Base-by-base conservation (phyloP, 768 basidiomycete genomes). In the Tulasnella sp. region DNA sequence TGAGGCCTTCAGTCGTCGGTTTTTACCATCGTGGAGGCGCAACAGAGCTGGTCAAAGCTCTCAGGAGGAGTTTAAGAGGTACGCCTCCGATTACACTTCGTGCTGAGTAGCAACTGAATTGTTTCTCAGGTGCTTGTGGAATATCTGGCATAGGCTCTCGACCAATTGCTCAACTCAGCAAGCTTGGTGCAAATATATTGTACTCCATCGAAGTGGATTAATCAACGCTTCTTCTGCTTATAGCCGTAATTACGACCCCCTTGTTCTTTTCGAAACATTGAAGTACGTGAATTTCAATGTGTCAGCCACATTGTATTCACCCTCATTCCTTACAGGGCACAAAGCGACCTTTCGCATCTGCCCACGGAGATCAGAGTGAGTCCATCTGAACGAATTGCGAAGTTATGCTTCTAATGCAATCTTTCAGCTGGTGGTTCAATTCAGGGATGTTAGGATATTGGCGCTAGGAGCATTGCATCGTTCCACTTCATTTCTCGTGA, bases 141-240 rank as follows among this genome's bases (percentile, higher is more conserved):
- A 80, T 28, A 69, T 81, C 33, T 80, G 76, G 74, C 86, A 88
- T 61, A 75, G 83, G 48, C 73, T 71, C 59, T 69, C 67, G 33
- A 76, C 77, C 3, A 70, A 72, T n/a, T 88, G 85, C 60, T 85
- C 84, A 19, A 63, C 75, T 5, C 81, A 85, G 58, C 87, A 89
- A 65, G 69, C 83, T 19, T 89, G 86, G 84, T 87, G 84, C 43
- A 84, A 77, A 81, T 85, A 62, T 58, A 70, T 88, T 53, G 73
- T 81, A 20, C 62, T 89, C 53, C 84, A 83, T 59, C 78, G 82
- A 44, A 83, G 79, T 58, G 83, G 82, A 29, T 71, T 79, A 27
- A 81, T 79, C 3, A 87, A 85, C 59, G 74, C 80, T 59, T 70
- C 81, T 13, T 77, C 84, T 56, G 70, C 68, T 4, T 70, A 79